A percentile compares a stretch with the other conserved stretches of the same genome.
phyloP scores from a whole-genome alignment of 1,284 basidiomycete genomes.

The Ganoderma resinaceum region DNA sequence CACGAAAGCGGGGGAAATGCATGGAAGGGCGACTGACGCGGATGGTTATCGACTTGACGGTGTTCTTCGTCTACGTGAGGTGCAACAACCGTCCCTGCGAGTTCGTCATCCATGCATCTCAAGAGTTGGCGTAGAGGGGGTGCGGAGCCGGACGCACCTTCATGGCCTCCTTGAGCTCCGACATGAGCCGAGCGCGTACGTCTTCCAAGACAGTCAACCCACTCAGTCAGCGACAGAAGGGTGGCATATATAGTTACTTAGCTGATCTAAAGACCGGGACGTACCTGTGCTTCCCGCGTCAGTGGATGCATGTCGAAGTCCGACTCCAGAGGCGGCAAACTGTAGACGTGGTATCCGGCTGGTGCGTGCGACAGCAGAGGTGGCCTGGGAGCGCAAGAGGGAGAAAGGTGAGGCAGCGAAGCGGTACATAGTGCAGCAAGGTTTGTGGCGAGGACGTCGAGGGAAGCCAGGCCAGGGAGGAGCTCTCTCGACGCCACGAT shows the following conservation, averaged over 20 bases:
- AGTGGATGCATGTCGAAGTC: not conserved
- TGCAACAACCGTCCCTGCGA: not conserved
- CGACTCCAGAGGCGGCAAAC: too few relatives aligned
- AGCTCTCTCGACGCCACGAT: too few relatives aligned
- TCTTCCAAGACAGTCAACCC: slow-evolving; percentile 21
- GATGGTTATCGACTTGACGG: slow-evolving; percentile 60
- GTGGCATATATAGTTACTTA: not conserved
- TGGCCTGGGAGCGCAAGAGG: not conserved
- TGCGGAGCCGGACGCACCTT: slow-evolving; percentile 52
- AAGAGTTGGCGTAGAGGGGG: not conserved
- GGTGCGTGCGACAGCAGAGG: not conserved
- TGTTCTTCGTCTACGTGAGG: slow-evolving; percentile 60
- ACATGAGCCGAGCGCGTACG: slow-evolving; percentile 37
- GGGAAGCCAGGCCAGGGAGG: too few relatives aligned
- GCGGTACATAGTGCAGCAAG: not conserved
- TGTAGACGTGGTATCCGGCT: too few relatives aligned
- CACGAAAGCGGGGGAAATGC: not conserved
- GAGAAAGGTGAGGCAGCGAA: not conserved
- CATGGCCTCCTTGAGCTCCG: slow-evolving; percentile 56
- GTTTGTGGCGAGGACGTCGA: too few relatives aligned
- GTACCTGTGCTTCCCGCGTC: not conserved
- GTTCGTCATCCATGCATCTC: slow-evolving; percentile 1
- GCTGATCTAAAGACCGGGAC: not conserved
- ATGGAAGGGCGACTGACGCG: slow-evolving; percentile 53
- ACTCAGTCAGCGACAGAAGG: slow-evolving; percentile 2